A percentile compares a stretch with the other conserved stretches of the same genome.
phyloP scores from a whole-genome alignment of 257 asterid genomes.

The Solanum megistacrolobum region DNA sequence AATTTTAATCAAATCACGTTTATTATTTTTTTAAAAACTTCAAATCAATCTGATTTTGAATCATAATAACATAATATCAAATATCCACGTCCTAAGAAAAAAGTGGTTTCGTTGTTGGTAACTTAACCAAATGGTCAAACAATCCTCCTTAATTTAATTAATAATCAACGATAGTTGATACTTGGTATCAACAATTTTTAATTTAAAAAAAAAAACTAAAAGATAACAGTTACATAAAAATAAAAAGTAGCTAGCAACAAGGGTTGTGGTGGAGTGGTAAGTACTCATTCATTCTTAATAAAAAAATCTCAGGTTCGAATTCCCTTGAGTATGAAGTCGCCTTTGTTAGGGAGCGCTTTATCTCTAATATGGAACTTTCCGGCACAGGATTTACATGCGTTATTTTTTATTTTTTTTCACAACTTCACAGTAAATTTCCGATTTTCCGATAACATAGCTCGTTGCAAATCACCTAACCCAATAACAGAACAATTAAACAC shows the following conservation, averaged over 20 bases:
- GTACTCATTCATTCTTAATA: too few species aligned
- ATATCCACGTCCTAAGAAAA: neutral
- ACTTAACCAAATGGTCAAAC: neutral
- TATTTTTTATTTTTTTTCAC: neutral
- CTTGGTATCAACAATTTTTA: neutral
- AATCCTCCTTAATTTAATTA: neutral
- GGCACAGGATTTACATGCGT: too few species aligned
- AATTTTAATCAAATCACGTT: too few species aligned
- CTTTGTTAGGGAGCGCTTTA: too few species aligned
- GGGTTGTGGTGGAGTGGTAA: too few species aligned
- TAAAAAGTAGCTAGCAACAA: neutral
- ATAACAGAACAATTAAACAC: conserved; percentile 40
- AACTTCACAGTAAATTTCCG: neutral
- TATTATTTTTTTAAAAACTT: too few species aligned
- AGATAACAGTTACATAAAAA: neutral
- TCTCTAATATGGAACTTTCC: too few species aligned
- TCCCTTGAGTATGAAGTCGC: too few species aligned
- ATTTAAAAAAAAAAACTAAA: too few species aligned
- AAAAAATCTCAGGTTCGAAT: too few species aligned
- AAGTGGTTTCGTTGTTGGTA: neutral
- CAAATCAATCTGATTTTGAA: too few species aligned
- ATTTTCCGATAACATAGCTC: conserved; percentile 8
- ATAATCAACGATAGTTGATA: neutral
- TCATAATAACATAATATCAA: too few species aligned
- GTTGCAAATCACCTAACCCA: conserved; percentile 35